phyloP scores from a whole-genome alignment of 352 stramenopile species.

The Phytopythium aichiense region DNA sequence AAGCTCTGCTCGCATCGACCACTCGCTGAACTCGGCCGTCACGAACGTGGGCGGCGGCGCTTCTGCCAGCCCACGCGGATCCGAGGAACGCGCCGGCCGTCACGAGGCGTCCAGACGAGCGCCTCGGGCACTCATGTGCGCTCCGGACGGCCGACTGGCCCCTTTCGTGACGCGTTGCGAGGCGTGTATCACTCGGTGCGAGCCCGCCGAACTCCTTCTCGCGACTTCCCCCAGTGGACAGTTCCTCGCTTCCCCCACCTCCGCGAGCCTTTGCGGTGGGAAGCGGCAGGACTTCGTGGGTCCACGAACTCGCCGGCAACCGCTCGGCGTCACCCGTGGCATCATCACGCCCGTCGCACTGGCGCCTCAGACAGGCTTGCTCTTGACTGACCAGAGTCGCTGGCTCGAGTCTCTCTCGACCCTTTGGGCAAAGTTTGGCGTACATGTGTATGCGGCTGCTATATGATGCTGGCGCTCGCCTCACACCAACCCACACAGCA shows the following conservation, averaged over 20 bases:
- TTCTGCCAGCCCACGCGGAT: neutral
- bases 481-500: neutral
- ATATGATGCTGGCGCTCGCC: neutral
- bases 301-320: neutral
- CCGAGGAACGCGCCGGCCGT: neutral
- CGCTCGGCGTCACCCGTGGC: neutral
- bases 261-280: neutral
- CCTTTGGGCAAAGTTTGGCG: neutral
- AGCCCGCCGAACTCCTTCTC: neutral
- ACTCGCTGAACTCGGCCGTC: neutral
- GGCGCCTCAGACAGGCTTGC: constrained; percentile 1
- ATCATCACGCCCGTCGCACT: constrained; percentile 4
- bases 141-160: neutral
- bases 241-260: neutral
- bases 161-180: neutral
- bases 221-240: neutral
- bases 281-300: neutral
- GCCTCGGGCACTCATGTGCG: neutral
- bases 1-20: neutral
- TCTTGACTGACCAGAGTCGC: neutral
- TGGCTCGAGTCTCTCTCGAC: neutral
- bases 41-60: neutral
- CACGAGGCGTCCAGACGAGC: neutral
- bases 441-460: neutral
- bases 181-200: neutral